A percentile compares a stretch with the other conserved stretches of the same genome.
These are phyloP conservation scores for Fusarium chaquense DNA, from an alignment of 2,329 filamentous ascomycete genomes.

Conservation along the genomic window DNA sequence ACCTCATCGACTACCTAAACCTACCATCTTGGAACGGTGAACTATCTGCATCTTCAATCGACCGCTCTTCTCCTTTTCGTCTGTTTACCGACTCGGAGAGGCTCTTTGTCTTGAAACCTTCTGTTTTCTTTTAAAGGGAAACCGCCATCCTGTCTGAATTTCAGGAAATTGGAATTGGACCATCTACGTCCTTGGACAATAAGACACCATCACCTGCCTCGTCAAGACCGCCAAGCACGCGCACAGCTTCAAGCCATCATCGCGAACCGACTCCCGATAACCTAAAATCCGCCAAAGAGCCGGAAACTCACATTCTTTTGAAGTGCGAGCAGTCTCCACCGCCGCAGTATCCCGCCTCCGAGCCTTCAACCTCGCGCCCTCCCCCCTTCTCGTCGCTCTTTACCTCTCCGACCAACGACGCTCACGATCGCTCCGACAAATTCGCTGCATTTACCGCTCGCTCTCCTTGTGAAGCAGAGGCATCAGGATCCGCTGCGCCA, in stretches of 20 bases:
- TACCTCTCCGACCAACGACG: constrained; percentile 54
- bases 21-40: constrained; percentile 27
- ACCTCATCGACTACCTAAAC: constrained; percentile 26
- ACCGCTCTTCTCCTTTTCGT: constrained; percentile 23
- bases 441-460: constrained; percentile 48
- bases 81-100: constrained; percentile 17
- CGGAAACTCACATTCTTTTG: constrained; percentile 44
- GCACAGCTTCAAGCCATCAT: constrained; percentile 45
- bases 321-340: constrained; percentile 64
- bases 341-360: constrained; percentile 69
- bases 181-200: constrained; percentile 54
- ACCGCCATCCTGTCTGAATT: constrained; percentile 56
- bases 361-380: constrained; percentile 65
- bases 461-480: constrained; percentile 45
- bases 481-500: constrained; percentile 61
- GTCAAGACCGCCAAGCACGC: constrained; percentile 45
- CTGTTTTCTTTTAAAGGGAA: constrained; percentile 40
- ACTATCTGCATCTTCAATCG: constrained; percentile 20
- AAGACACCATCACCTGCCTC: constrained; percentile 48
- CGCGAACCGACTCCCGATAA: constrained; percentile 40
- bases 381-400: constrained; percentile 73
- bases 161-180: constrained; percentile 52
- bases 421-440: constrained; percentile 52
- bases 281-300: constrained; percentile 40
- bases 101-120: constrained; percentile 14